A percentile compares a stretch with the other conserved stretches of the same genome.
Conservation (phyloP, 1,139 yeast species). For the Lodderomyces elongisporus region DNA sequence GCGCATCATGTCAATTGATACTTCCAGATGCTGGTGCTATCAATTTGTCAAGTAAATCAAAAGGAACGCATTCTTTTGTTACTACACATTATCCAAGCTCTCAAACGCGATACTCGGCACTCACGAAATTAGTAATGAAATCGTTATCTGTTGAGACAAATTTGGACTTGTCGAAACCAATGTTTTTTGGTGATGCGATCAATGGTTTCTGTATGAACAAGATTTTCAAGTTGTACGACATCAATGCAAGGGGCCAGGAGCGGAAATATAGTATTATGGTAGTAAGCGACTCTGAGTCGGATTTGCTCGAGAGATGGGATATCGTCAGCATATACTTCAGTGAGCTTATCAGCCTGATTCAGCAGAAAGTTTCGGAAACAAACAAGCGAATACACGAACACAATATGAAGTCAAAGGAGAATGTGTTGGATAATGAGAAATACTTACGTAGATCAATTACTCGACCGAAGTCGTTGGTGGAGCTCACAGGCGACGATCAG, state of each 20-base stretch:
- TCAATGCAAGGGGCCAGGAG: constrained; percentile 74
- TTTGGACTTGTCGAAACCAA: constrained; percentile 60
- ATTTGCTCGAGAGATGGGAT: constrained; percentile 55
- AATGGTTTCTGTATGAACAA: constrained; percentile 65
- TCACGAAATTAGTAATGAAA: constrained; percentile 58
- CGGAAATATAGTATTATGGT: constrained; percentile 66
- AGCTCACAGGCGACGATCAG: constrained; percentile 54
- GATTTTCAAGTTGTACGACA: constrained; percentile 64
- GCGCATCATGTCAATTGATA: constrained; percentile 53
- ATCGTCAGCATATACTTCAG: constrained; percentile 46
- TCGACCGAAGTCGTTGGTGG: constrained; percentile 55
- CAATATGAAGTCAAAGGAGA: constrained; percentile 5
- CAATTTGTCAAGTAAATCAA: constrained; percentile 26
- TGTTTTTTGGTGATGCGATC: constrained; percentile 64
- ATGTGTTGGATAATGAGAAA: constrained; percentile 43
- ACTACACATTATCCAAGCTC: constrained; percentile 66
- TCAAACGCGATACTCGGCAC: constrained; percentile 46
- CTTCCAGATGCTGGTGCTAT: constrained; percentile 39
- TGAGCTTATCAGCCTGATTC: constrained; percentile 48
- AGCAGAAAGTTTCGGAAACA: constrained; percentile 33
- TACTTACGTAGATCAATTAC: constrained; percentile 48
- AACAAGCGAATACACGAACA: constrained; percentile 8
- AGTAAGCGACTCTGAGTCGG: constrained; percentile 53
- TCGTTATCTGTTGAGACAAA: constrained; percentile 70
- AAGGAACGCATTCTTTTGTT: constrained; percentile 21